Evolutionary conservation across 208 protist species (phyloP), one percentile per base, ranked within the genome.

Genomic region (Leishmania lainsoni): DNA sequence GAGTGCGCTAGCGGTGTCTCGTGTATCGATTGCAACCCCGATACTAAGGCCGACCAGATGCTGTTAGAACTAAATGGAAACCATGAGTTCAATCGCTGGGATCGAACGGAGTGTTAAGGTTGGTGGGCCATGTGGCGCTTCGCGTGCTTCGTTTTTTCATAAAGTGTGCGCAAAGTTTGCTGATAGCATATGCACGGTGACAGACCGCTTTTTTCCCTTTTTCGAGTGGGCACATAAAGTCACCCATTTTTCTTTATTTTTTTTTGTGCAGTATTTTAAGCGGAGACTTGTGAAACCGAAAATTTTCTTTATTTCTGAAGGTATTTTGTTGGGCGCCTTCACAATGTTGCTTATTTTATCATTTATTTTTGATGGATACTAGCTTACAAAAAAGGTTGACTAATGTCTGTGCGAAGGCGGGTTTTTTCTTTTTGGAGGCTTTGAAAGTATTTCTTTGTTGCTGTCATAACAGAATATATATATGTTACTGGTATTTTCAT

Each of bases 11-110:
- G 14, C 22, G 75, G 81, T 49, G 39, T 63, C 6, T 89, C 87
- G 6, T 80, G 81, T 66, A 48, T 90, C 0, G 85, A 86, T 48
- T 49, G 58, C 8, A 83, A 83, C 20, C 66, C 83, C 14, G 83
- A 89, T 22, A 85, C 66, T 32, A 79, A 88, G 32, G 86, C 78
- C 12, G 81, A 91, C 52, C 87, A 93, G 70, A 54, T 93, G 17
- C 80, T 95, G 35, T 58, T 95, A 3, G 89, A 92, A 61, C 56
- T 92, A 35, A 85, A 92, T 77, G 92, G 90, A 3, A 73, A 80
- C 10, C 87, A 93, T 78, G 56, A 86, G 26, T 95, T 95, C 77
- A 83, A 85, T 49, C 63, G 63, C 29, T 73, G 86, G 61, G 91
- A 92, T 45, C 70, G 88, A 63, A 75, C 85, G 9, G 83, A 93